A percentile compares a stretch with the other conserved stretches of the same genome.
These are phyloP conservation scores for Ophiostoma ips DNA, from an alignment of 2,329 filamentous ascomycete genomes.

Conservation along the genomic window DNA sequence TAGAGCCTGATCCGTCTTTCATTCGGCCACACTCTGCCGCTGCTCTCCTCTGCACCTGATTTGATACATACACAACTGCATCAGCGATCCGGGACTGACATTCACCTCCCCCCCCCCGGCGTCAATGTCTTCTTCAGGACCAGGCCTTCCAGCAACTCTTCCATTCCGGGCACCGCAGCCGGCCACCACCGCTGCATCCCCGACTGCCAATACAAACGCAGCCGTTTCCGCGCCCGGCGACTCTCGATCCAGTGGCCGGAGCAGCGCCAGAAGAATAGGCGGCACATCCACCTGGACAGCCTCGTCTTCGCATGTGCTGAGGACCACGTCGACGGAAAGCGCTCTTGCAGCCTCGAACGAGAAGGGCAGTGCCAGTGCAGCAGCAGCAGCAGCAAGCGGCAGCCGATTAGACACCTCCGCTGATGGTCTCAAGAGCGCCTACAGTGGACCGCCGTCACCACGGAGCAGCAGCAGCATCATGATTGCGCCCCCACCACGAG, in stretches of 20 bases:
- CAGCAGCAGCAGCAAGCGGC: neutral
- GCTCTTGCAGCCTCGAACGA: neutral
- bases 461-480: conserved; percentile 12
- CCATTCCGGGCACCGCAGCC: too few relatives aligned
- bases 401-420: neutral
- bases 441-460: neutral
- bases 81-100: too few relatives aligned
- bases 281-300: conserved; percentile 2
- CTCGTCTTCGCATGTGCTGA: conserved; percentile 18
- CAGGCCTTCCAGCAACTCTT: too few relatives aligned
- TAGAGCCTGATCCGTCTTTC: neutral
- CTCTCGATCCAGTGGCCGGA: neutral
- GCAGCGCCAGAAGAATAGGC: conserved; percentile 17
- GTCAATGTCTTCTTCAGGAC: too few relatives aligned
- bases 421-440: conserved; percentile 16
- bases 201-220: too few relatives aligned
- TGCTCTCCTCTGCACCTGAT: too few relatives aligned
- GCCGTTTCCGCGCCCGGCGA: neutral
- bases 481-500: conserved; percentile 28
- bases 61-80: too few relatives aligned
- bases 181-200: neutral
- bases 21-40: neutral
- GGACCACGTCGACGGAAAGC: conserved; percentile 12
- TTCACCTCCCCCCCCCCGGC: too few relatives aligned
- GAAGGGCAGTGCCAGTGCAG: too few relatives aligned